Evolutionary conservation across 2,329 filamentous ascomycete genomes (phyloP).

Genomic region (Tolypocladium guangdongense): DNA sequence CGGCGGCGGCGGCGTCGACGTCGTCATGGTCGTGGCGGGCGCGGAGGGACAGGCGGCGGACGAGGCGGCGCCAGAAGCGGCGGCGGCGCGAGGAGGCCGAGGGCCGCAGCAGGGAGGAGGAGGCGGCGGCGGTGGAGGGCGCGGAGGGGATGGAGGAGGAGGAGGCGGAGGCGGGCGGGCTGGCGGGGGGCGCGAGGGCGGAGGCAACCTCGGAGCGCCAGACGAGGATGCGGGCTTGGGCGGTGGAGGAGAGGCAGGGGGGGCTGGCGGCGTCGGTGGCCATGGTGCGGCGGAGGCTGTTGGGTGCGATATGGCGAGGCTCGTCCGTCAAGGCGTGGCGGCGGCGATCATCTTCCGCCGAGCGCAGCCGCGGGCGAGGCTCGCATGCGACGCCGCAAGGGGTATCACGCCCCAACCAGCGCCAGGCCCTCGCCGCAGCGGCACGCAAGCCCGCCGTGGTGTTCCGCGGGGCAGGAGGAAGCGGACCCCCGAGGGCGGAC

Average conservation of each 20-base stretch:
- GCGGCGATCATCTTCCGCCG: neutral
- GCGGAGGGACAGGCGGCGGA: conserved; percentile 10
- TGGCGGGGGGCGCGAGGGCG: conserved; percentile 15
- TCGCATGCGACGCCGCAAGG: too few species aligned
- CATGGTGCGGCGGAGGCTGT: neutral
- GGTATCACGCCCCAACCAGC: too few species aligned
- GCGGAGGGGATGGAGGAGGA: conserved; percentile 14
- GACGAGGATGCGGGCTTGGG: conserved; percentile 32
- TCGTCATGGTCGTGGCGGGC: conserved; percentile 5
- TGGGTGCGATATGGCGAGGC: too few species aligned
- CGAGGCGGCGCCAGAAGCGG: conserved; percentile 11
- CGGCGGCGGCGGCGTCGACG: conserved; percentile 5
- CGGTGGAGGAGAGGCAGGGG: conserved; percentile 18
- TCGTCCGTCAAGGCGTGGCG: neutral
- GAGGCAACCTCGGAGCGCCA: conserved; percentile 39
- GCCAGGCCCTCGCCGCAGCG: too few species aligned
- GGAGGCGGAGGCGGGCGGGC: conserved; percentile 15
- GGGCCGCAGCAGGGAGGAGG: conserved; percentile 15
- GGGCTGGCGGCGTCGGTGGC: conserved; percentile 4
- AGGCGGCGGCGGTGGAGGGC: conserved; percentile 17
- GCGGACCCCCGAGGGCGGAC: too few species aligned
- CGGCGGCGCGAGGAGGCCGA: conserved; percentile 15
- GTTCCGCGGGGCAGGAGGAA: too few species aligned
- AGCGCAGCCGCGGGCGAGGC: neutral
- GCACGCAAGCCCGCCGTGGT: too few species aligned